Evolutionary conservation across 176 grass and related monocot genomes (phyloP), one percentile per base, ranked within the genome.

Genomic region (Triticum dicoccoides): DNA sequence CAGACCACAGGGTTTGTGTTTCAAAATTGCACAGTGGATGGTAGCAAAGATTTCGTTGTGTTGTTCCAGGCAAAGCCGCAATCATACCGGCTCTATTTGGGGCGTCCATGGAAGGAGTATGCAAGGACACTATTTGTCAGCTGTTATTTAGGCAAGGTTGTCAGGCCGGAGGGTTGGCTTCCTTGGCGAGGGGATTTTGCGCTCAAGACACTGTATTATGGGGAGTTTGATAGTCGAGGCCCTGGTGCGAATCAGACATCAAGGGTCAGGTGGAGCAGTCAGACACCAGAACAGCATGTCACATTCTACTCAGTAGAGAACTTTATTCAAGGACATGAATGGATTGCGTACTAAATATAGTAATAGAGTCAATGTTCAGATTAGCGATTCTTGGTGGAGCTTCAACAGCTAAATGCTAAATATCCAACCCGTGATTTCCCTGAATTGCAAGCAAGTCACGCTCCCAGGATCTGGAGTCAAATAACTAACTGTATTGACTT

Each of bases 51-150:
- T 44, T 96, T 91, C 80, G 13, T 90, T 23, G 65, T 30, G 3
- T 73, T 93, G 70, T 94, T 89, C 61, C 35, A 5, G 70, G 76
- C 77, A 61, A 96, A 91, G 15, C 90, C 89, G 3, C 35, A 68
- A 27, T 93, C 89, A 0, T 88, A 98, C 65, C 61, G 85, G 56
- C 59, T 92, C 51, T 98, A 96, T 76, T 81, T 98, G 69, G 96
- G 96, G 15, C 88, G 96, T 11, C 96, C 93, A 34, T 98, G 96
- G 96, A 98, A 98, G 82, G 93, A 94, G 82, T 96, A 92, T 79
- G 75, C 92, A 1, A 91, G 90, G 79, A 92, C 88, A 18, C 61
- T 98, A 69, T 91, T 89, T 71, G 66, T 94, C 20, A 76, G 88
- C 23, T 94, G 93, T 58, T 93, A 92, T 35, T 79, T 98, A 9